These are phyloP conservation scores for Exophiala viscosa DNA, from an alignment of 2,329 filamentous ascomycete genomes.

Conservation along the genomic window DNA sequence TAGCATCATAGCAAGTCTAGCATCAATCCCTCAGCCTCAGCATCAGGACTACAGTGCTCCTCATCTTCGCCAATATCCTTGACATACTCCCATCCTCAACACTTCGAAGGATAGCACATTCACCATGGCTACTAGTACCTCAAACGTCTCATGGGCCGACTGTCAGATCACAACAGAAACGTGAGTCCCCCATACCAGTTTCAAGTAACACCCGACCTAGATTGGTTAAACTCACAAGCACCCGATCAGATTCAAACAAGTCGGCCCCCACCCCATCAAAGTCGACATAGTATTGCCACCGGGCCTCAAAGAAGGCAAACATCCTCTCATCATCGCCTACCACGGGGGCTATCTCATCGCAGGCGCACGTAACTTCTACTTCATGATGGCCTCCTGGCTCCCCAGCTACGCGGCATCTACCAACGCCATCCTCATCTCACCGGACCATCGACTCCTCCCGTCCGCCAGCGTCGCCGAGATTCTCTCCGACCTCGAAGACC, in stretches of 20 bases:
- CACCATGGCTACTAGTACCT: too few relatives aligned
- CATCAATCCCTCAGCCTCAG: too few relatives aligned
- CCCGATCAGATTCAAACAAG: background rate
- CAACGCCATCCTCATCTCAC: background rate
- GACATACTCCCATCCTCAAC: too few relatives aligned
- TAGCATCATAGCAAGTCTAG: too few relatives aligned
- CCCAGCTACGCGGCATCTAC: background rate
- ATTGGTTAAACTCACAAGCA: background rate
- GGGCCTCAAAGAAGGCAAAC: background rate
- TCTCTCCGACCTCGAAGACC: too few relatives aligned
- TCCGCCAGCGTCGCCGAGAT: too few relatives aligned
- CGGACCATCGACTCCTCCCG: background rate
- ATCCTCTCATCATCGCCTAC: conserved; percentile 1
- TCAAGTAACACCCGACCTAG: background rate
- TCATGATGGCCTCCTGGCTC: background rate
- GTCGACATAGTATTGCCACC: background rate
- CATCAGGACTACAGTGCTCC: too few relatives aligned
- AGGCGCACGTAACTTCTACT: background rate
- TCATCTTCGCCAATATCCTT: too few relatives aligned
- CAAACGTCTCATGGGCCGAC: background rate
- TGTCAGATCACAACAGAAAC: background rate
- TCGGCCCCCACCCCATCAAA: background rate
- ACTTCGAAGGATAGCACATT: too few relatives aligned
- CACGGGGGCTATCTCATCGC: background rate
- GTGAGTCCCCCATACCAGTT: background rate